A percentile compares a stretch with the other conserved stretches of the same genome.
Conservation (phyloP, 2,329 filamentous ascomycete genomes). For the Amauroascus verrucosus region DNA sequence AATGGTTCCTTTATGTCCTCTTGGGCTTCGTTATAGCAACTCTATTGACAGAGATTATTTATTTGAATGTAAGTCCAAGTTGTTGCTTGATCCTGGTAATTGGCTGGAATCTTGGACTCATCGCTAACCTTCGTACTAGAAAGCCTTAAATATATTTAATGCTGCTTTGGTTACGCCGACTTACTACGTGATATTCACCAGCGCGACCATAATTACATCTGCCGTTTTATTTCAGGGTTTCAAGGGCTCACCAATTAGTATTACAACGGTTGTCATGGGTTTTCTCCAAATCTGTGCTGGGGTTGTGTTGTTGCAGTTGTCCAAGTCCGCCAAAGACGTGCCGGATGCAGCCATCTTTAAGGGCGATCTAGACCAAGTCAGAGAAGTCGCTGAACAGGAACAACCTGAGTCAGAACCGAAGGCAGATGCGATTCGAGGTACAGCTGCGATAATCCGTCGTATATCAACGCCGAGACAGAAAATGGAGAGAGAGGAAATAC, state of each 20-base stretch:
- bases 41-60: constrained; percentile 86
- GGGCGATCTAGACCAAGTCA: constrained; percentile 87
- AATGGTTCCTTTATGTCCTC: constrained; percentile 93
- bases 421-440: constrained; percentile 86
- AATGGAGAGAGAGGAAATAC: constrained; percentile 70
- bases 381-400: constrained; percentile 87
- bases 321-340: constrained; percentile 94
- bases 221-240: constrained; percentile 88
- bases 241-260: constrained; percentile 70
- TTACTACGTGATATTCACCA: constrained; percentile 98
- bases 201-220: constrained; percentile 86
- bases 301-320: constrained; percentile 86
- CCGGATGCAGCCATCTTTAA: constrained; percentile 86
- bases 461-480: constrained; percentile 66
- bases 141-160: constrained; percentile 96
- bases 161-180: constrained; percentile 94
- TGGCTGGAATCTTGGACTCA: background rate
- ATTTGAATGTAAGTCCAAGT: constrained; percentile 66
- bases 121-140: constrained; percentile 46
- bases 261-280: constrained; percentile 81
- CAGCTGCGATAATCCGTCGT: constrained; percentile 75
- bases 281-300: constrained; percentile 91
- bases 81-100: background rate
- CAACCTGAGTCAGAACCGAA: constrained; percentile 95
- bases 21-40: constrained; percentile 86